These are phyloP conservation scores for Porphyra umbilicalis DNA, from an alignment of 31 red algal species.

Conservation along the genomic window DNA sequence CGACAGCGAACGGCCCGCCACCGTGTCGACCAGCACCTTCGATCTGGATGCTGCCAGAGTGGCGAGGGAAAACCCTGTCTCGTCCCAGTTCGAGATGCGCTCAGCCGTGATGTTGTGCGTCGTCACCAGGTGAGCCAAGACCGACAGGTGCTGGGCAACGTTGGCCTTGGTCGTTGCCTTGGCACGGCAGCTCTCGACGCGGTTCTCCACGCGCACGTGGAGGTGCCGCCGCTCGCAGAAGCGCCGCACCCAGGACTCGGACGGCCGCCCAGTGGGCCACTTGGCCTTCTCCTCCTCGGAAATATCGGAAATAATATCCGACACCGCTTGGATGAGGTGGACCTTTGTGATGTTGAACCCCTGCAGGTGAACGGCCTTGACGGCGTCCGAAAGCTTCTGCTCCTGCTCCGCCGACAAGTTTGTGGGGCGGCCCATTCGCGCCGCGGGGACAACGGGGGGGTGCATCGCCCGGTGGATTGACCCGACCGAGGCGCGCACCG, in stretches of 20 bases:
- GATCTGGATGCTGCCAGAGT: not conserved
- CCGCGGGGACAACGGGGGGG: too few relatives aligned
- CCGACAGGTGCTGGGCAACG: slow-evolving; percentile 22
- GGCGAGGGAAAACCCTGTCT: slow-evolving; percentile 24
- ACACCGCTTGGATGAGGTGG: not conserved
- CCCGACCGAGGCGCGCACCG: not conserved
- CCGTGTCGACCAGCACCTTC: not conserved
- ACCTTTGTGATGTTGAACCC: not conserved
- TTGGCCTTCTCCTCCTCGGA: not conserved
- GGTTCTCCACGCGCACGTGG: not conserved
- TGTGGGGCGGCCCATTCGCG: too few relatives aligned
- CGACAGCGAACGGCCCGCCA: not conserved
- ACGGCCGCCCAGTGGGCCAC: not conserved
- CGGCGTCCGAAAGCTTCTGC: too few relatives aligned
- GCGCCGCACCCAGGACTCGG: not conserved
- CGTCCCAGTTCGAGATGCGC: slow-evolving; percentile 32
- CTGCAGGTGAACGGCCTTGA: too few relatives aligned
- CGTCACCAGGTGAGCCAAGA: slow-evolving; percentile 10
- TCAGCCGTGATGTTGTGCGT: slow-evolving; percentile 12
- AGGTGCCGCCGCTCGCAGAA: not conserved
- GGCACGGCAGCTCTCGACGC: not conserved
- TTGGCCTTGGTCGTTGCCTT: not conserved
- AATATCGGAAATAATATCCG: not conserved
- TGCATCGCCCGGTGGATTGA: too few relatives aligned
- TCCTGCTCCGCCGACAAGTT: too few relatives aligned